Conservation (phyloP, 2,329 filamentous ascomycete genomes). For the Scedosporium boydii region DNA sequence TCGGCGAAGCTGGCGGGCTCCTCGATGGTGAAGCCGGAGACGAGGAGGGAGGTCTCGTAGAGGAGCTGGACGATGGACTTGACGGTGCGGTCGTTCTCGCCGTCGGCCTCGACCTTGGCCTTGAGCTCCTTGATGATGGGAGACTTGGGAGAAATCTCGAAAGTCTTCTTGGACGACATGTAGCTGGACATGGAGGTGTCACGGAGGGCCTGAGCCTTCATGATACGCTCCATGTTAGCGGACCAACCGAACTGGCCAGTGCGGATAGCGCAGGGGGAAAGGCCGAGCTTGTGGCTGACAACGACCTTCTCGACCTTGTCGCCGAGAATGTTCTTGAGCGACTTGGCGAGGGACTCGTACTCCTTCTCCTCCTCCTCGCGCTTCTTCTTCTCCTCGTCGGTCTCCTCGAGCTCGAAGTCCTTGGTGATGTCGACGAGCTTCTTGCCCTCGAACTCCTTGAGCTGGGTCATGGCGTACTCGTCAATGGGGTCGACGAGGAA, state of each 20-base stretch:
- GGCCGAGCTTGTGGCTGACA: conserved; percentile 93
- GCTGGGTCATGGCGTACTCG: conserved; percentile 98
- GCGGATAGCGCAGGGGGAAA: conserved; percentile 94
- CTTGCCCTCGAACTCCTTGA: conserved; percentile 99
- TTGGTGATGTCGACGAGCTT: conserved; percentile 99
- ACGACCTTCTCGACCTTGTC: conserved; percentile 99
- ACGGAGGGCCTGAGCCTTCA: conserved; percentile 99
- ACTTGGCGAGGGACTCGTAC: conserved; percentile 88
- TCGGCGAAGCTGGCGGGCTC: conserved; percentile 96
- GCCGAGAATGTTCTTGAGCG: conserved; percentile 96
- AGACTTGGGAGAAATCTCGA: conserved; percentile 99
- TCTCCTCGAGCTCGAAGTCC: conserved; percentile 99
- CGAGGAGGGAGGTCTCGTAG: conserved; percentile 96
- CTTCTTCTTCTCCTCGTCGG: conserved; percentile 94
- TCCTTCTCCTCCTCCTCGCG: conserved; percentile 98
- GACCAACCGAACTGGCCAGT: conserved; percentile 99
- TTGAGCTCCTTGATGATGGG: conserved; percentile 97
- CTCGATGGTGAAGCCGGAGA: conserved; percentile 99
- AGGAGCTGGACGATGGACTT: conserved; percentile 98
- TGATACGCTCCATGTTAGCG: conserved; percentile 99
- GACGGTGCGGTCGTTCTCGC: conserved; percentile 97
- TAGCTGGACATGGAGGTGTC: conserved; percentile 99
- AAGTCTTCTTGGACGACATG: conserved; percentile 99
- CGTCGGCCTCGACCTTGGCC: conserved; percentile 96
- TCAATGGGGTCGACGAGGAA: conserved; percentile 99